Percentiles rank a stretch among this genome's conserved stretches.
Evolutionary conservation across 768 basidiomycete genomes (phyloP).

Genomic region (Porphyrellus cyaneotinctus): DNA sequence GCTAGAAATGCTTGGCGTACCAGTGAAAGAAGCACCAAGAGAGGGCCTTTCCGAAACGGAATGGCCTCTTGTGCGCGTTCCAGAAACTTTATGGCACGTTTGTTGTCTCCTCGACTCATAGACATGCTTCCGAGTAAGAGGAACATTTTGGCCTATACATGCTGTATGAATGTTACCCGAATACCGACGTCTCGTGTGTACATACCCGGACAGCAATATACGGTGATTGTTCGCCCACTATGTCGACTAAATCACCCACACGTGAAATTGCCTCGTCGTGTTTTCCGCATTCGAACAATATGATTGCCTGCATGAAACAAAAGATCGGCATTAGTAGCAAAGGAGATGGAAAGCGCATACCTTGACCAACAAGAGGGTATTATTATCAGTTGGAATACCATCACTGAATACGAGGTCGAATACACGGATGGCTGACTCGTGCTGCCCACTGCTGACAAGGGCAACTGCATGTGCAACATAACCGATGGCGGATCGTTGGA

Average conservation of each 20-base stretch:
- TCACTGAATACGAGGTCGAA: slow-evolving; percentile 6
- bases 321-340: not conserved
- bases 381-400: not conserved
- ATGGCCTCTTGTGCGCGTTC: not conserved
- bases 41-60: not conserved
- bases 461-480: slow-evolving; percentile 10
- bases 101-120: not conserved
- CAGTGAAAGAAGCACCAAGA: not conserved
- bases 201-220: not conserved
- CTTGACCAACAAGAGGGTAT: slow-evolving; percentile 6
- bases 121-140: not conserved
- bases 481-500: slow-evolving; percentile 6
- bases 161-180: too few species aligned
- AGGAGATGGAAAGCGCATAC: not conserved
- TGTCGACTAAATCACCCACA: not conserved
- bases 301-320: not conserved
- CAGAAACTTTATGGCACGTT: not conserved
- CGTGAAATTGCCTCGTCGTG: slow-evolving; percentile 1
- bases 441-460: not conserved
- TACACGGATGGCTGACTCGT: not conserved
- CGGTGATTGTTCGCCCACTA: not conserved
- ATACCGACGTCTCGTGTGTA: not conserved
- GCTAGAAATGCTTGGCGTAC: not conserved
- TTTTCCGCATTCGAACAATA: slow-evolving; percentile 8
- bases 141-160: not conserved